Evolutionary conservation across 164 flowering plant genomes (phyloP), one percentile per base, ranked within the genome.

Genomic region (Berberis vulgaris): DNA sequence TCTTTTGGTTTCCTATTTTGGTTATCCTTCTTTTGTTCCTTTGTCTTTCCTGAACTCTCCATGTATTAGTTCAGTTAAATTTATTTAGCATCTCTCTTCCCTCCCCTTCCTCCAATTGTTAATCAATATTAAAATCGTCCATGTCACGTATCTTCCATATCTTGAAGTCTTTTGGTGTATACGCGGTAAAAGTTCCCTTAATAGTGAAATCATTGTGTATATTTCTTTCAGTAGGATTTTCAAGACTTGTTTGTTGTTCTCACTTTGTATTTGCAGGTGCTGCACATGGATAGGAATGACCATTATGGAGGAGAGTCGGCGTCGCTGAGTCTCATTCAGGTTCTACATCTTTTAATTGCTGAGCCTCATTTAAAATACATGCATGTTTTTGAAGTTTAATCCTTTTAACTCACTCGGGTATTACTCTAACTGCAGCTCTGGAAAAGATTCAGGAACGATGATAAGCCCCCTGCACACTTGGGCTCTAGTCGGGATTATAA

Each of bases 281-380:
- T 91, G 79, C 97, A 91, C 71, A 91, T 91, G 97, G 97, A 89
- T 74, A 83, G 94, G 71, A 89, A 91, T 80, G 97, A 91, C 66
- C 86, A 91, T 67, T 91, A 91, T 67, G 97, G 97, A 54, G 97
- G 89, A 65, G 97, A 91, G 72, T 85, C 94, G 45, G 74, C 92
- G 7, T 91, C 97, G 0, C 94, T 89, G 56, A 89, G 86, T 79
- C 96, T 89, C 43, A 72, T 71, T 68, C 97, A 91, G 96, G 97
- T 91, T 12, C 26, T 39, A 8, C 7, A 12, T 45, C 26, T 4
- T 62, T 53, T 57, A 2, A 1, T 55, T 55, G 12, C 13, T 57
- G 8, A 40, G 11, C 6, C 1, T 12, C 8, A 57, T 11, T 52
- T 11, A 52, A 6, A 10, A 52, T 52, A 10, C 13, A 52, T 10